Evolutionary conservation across 2,329 filamentous ascomycete species (phyloP).

Genomic region (Macroventuria anomochaeta): DNA sequence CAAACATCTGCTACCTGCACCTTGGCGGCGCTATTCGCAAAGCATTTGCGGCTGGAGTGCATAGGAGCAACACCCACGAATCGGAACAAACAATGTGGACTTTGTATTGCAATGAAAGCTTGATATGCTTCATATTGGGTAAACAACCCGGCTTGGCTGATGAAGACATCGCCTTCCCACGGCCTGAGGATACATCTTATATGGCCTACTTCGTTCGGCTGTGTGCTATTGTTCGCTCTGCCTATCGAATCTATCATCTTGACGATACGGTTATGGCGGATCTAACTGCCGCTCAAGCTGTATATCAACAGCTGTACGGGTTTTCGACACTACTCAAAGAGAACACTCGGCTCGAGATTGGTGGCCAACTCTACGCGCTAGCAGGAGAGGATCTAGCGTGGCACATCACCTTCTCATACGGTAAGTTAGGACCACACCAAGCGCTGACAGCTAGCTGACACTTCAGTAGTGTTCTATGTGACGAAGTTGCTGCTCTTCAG

Average conservation of each 20-base stretch:
- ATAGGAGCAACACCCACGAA: background rate
- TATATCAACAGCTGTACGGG: background rate
- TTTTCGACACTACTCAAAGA: background rate
- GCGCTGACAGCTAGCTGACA: background rate
- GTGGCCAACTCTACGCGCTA: conserved; percentile 7
- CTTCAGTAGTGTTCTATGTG: background rate
- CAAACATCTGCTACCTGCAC: conserved; percentile 17
- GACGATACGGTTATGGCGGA: conserved; percentile 4
- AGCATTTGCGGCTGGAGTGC: conserved; percentile 15
- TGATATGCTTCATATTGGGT: conserved; percentile 7
- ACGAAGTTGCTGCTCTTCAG: conserved; percentile 9
- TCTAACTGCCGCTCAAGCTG: background rate
- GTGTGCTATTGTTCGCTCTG: conserved; percentile 11
- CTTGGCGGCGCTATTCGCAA: conserved; percentile 16
- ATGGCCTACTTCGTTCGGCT: conserved; percentile 6
- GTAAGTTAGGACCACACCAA: background rate
- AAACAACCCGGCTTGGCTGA: conserved; percentile 3
- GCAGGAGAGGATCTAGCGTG: conserved; percentile 9
- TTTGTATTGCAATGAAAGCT: conserved; percentile 10
- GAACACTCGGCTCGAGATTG: background rate
- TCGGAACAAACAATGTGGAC: conserved; percentile 11
- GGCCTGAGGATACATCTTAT: background rate
- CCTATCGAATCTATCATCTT: conserved; percentile 6
- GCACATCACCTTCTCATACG: conserved; percentile 15
- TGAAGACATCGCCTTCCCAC: background rate